Evolutionary conservation across 371 early-diverging fungal species (phyloP).

Genomic region (Circinella umbellata): DNA sequence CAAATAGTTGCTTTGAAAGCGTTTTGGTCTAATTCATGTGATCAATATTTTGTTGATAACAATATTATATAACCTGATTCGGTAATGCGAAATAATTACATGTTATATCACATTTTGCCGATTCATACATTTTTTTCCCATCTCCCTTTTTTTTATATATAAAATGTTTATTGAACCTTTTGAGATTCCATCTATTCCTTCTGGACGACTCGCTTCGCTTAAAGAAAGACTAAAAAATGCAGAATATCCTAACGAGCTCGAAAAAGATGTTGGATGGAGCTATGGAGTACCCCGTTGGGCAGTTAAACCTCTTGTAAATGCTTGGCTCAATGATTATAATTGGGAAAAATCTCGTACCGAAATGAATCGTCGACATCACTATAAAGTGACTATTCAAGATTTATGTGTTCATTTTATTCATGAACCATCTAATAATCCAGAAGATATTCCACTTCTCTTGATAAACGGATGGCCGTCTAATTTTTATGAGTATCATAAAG

Average conservation of each 20-base stretch:
- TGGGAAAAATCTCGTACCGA: slow-evolving; percentile 46
- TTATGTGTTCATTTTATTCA: slow-evolving; percentile 65
- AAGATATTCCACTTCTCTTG: slow-evolving; percentile 67
- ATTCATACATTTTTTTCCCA: no score
- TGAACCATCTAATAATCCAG: slow-evolving; percentile 44
- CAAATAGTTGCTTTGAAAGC: no score
- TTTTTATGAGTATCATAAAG: slow-evolving; percentile 68
- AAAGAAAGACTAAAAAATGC: slow-evolving; percentile 17
- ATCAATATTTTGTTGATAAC: no score
- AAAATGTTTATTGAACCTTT: slow-evolving; percentile 24
- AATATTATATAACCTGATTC: no score
- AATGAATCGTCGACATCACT: slow-evolving; percentile 56
- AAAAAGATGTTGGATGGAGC: slow-evolving; percentile 55
- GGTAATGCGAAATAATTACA: no score
- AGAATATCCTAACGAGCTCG: slow-evolving; percentile 45
- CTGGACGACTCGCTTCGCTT: slow-evolving; percentile 20
- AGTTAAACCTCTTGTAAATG: slow-evolving; percentile 42
- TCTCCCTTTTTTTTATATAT: not conserved
- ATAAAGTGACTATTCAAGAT: slow-evolving; percentile 52
- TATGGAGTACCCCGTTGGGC: slow-evolving; percentile 55
- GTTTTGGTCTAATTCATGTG: no score
- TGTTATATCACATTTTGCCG: no score
- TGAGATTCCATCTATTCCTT: slow-evolving; percentile 28
- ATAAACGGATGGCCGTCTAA: slow-evolving; percentile 74
- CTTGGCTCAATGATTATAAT: slow-evolving; percentile 51